phyloP scores from a whole-genome alignment of 2,329 filamentous ascomycete genomes.

The Teratosphaeria nubilosa region DNA sequence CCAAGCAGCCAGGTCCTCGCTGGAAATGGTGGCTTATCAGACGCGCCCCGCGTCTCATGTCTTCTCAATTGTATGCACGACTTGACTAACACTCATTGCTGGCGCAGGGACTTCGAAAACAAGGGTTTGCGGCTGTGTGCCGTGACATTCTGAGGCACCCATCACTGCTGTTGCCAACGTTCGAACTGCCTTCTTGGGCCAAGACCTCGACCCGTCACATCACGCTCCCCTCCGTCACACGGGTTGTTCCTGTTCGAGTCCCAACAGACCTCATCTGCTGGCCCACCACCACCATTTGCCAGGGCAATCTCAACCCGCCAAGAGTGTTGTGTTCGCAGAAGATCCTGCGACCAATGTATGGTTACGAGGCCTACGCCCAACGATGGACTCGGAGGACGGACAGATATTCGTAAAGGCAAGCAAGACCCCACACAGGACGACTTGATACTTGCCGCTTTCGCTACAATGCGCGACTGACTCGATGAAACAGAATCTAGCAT shows the following conservation, averaged over 20 bases:
- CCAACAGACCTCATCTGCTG: background rate
- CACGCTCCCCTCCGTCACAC: background rate
- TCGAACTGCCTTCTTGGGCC: background rate
- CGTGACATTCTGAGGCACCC: background rate
- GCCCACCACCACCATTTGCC: background rate
- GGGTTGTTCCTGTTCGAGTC: background rate
- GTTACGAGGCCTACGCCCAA: slow-evolving; percentile 13
- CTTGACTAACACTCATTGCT: background rate
- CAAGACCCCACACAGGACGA: background rate
- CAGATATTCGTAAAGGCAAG: slow-evolving; percentile 78
- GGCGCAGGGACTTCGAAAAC: background rate
- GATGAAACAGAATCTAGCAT: slow-evolving; percentile 67
- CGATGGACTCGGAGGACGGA: slow-evolving; percentile 82
- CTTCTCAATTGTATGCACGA: background rate
- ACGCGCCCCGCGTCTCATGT: background rate
- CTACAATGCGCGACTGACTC: background rate
- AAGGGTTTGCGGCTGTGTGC: background rate
- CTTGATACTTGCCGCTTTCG: background rate
- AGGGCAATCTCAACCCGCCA: background rate
- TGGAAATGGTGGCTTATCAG: background rate
- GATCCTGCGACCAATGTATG: slow-evolving; percentile 10
- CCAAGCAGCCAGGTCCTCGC: background rate
- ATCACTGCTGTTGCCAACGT: background rate
- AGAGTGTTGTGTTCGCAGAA: background rate
- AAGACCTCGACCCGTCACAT: background rate